Evolutionary conservation across 768 basidiomycete species (phyloP).

Genomic region (Lactifluus pinguis): DNA sequence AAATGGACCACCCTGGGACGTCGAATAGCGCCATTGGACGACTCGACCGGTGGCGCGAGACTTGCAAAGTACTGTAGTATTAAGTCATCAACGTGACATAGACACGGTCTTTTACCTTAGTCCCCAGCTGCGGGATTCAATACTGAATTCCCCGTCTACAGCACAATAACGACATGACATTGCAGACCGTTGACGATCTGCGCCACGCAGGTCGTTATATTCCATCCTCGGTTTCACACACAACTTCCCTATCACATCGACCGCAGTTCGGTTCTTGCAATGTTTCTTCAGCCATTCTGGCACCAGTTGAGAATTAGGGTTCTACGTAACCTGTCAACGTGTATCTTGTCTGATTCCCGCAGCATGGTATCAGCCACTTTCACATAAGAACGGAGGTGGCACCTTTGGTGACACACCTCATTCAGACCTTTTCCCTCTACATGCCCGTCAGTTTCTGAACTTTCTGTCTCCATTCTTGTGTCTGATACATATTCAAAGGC

Average conservation of each 20-base stretch:
- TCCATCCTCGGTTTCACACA: not conserved
- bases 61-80: too few species aligned
- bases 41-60: too few species aligned
- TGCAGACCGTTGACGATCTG: not conserved
- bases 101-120: too few species aligned
- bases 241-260: not conserved
- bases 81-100: too few species aligned
- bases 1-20: constrained; percentile 61
- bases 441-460: not conserved
- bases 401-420: not conserved
- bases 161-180: not conserved
- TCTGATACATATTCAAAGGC: not conserved
- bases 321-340: constrained; percentile 3
- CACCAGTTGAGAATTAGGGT: not conserved
- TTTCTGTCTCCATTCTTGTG: not conserved
- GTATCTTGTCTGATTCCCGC: not conserved
- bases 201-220: not conserved
- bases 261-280: not conserved
- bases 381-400: not conserved
- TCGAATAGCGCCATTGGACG: constrained; percentile 44
- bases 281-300: not conserved
- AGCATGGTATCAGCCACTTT: not conserved
- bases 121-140: not conserved
- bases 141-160: not conserved
- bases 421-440: not conserved